Evolutionary conservation across 139 green algal species (phyloP).

Genomic region (Picochlorum sp.): DNA sequence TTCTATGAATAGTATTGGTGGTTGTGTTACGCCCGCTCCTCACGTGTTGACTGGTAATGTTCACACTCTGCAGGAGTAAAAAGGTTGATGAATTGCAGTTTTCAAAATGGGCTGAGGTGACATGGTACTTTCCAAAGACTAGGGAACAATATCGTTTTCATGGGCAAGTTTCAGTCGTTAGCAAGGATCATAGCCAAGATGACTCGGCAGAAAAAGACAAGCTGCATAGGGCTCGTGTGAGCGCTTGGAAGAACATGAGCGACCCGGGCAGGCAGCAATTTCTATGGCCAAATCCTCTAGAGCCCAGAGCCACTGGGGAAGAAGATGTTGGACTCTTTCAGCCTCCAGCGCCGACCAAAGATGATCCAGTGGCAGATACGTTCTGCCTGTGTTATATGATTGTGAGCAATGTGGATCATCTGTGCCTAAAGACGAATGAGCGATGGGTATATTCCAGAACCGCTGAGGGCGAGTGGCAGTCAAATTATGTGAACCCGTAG

Average conservation of each 20-base stretch:
- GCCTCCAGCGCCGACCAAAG: background rate
- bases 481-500: no score
- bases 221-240: slow-evolving; percentile 3
- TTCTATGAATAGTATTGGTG: no score
- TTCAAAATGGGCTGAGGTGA: slow-evolving; percentile 43
- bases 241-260: slow-evolving; percentile 22
- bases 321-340: slow-evolving; percentile 2
- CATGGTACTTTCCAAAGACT: slow-evolving; percentile 65
- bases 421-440: slow-evolving; percentile 14
- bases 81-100: slow-evolving; percentile 38
- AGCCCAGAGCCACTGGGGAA: slow-evolving; percentile 3
- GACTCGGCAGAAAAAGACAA: background rate
- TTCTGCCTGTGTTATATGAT: slow-evolving; percentile 28
- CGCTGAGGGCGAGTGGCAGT: background rate
- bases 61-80: slow-evolving; percentile 47
- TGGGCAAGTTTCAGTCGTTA: slow-evolving; percentile 40
- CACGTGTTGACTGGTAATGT: no score
- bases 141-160: slow-evolving; percentile 58
- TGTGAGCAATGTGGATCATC: slow-evolving; percentile 17
- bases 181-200: slow-evolving; percentile 10
- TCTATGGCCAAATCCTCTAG: slow-evolving; percentile 14
- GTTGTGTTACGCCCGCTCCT: no score
- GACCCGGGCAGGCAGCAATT: slow-evolving; percentile 27
- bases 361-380: slow-evolving; percentile 15
- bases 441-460: background rate